Evolutionary conservation across 164 flowering plant genomes (phyloP), one percentile per base, ranked within the genome.

Genomic region (Sextonia rubra): DNA sequence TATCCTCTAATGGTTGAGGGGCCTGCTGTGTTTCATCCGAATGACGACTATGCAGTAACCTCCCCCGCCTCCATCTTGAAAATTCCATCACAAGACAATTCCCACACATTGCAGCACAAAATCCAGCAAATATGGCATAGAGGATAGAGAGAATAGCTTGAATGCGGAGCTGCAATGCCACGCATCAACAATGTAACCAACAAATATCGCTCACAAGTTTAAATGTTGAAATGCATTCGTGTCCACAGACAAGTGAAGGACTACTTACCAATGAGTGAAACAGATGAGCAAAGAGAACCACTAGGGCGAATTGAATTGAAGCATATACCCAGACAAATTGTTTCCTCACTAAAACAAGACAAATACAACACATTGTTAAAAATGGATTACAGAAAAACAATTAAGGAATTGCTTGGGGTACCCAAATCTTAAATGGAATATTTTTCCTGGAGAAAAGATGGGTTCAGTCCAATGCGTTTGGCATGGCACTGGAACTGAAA

Each of bases 271-370:
- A 37, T 3, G 90, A 82, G 81, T 88, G 90, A 80, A 90, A 95
- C 56, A 93, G 74, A 79, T 95, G 98, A 55, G 93, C 99, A 76
- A 90, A 95, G 75, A 93, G 82, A 71, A 93, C 98, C 77, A 93
- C 98, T 76, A 95, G 78, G 9, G 86, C 86, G 61, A 93, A 95
- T 71, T 95, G 99, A 58, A 85, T 47, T 27, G 97, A 82, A 69
- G 98, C 96, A 70, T 91, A 93, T 18, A 90, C 77, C 99, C 99
- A 95, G 48, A 88, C 85, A 77, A 81, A 91, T 77, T 89, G 84
- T 77, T 90, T 86, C 76, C 25, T 82, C 83, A 93, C 99, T 95
- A 76, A 63, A 37, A 70, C 55, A n/a, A 3, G 61, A 47, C 49
- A 70, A 70, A 72, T 55, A 63, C n/a, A 60, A 52, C 24, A 22